A percentile compares a stretch with the other conserved stretches of the same genome.
Conservation (phyloP, 208 protist genomes). For the Trypanosoma platydactyli region DNA sequence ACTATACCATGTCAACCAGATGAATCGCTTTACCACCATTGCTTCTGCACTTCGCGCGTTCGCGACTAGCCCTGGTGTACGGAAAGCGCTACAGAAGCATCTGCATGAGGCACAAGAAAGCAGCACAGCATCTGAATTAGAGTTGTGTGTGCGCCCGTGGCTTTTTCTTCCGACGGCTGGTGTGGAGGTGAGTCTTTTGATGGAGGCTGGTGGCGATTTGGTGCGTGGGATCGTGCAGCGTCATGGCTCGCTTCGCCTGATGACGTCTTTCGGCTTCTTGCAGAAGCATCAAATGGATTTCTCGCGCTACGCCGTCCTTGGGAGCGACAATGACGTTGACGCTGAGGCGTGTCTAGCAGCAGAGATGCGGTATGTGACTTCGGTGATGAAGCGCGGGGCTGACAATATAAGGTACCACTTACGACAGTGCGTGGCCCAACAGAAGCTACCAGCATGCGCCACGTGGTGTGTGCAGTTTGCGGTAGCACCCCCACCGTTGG, state of each 20-base stretch:
- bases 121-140: conserved; percentile 16
- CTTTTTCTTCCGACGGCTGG: conserved; percentile 76
- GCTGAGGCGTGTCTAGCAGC: conserved; percentile 47
- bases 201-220: conserved; percentile 51
- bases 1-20: conserved; percentile 72
- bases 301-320: conserved; percentile 44
- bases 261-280: conserved; percentile 67
- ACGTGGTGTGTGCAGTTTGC: conserved; percentile 69
- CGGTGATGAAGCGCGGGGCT: conserved; percentile 32
- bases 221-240: conserved; percentile 75
- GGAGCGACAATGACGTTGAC: conserved; percentile 37
- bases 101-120: conserved; percentile 7
- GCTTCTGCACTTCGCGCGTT: conserved; percentile 58
- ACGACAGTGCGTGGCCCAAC: conserved; percentile 10
- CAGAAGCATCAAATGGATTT: conserved; percentile 27
- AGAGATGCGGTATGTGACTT: conserved; percentile 47
- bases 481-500: conserved; percentile 23
- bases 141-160: conserved; percentile 68
- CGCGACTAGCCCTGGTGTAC: conserved; percentile 36
- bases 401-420: conserved; percentile 36
- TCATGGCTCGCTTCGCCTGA: conserved; percentile 64
- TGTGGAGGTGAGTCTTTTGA: conserved; percentile 59
- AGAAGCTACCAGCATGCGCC: conserved; percentile 23
- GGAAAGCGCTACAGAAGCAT: conserved; percentile 33
- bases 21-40: conserved; percentile 57